phyloP scores from a whole-genome alignment of 345 rosid genomes.

The Eucalyptus erythrocorys region DNA sequence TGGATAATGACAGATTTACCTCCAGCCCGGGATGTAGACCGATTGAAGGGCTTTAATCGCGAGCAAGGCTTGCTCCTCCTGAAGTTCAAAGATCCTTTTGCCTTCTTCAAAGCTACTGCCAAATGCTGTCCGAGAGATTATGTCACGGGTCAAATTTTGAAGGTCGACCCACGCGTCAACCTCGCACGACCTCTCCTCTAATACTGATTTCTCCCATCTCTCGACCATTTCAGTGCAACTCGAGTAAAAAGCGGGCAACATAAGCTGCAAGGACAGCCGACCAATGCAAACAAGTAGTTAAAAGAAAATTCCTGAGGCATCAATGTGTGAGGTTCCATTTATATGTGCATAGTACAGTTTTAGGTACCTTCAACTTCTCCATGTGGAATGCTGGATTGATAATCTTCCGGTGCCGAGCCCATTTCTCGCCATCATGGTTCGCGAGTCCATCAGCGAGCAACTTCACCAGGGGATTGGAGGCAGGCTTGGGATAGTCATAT shows the following conservation, averaged over 20 bases:
- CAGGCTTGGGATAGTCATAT: slow-evolving; percentile 21
- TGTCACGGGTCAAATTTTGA: slow-evolving; percentile 16
- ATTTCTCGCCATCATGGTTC: slow-evolving; percentile 30
- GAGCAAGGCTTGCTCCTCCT: slow-evolving; percentile 25
- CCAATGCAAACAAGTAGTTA: not conserved
- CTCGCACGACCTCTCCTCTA: not conserved
- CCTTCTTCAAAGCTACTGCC: slow-evolving; percentile 73
- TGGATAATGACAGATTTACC: slow-evolving; percentile 13
- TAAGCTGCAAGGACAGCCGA: not conserved
- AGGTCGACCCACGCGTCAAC: slow-evolving; percentile 6
- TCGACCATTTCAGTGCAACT: slow-evolving; percentile 21
- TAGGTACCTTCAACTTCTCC: slow-evolving; percentile 45
- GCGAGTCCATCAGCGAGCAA: slow-evolving; percentile 22
- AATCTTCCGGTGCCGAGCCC: slow-evolving; percentile 39
- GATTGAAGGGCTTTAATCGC: slow-evolving; percentile 3
- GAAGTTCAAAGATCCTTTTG: slow-evolving; percentile 42
- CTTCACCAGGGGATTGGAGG: slow-evolving; percentile 13
- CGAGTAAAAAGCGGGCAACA: not conserved
- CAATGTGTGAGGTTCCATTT: not conserved
- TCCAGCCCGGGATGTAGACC: slow-evolving; percentile 45
- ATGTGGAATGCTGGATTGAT: slow-evolving; percentile 45
- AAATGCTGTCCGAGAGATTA: slow-evolving; percentile 39
- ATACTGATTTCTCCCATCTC: slow-evolving; percentile 3
- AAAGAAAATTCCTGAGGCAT: not conserved
- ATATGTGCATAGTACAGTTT: not conserved